Evolutionary conservation across 345 rosid species (phyloP).

Genomic region (Draba incana): DNA sequence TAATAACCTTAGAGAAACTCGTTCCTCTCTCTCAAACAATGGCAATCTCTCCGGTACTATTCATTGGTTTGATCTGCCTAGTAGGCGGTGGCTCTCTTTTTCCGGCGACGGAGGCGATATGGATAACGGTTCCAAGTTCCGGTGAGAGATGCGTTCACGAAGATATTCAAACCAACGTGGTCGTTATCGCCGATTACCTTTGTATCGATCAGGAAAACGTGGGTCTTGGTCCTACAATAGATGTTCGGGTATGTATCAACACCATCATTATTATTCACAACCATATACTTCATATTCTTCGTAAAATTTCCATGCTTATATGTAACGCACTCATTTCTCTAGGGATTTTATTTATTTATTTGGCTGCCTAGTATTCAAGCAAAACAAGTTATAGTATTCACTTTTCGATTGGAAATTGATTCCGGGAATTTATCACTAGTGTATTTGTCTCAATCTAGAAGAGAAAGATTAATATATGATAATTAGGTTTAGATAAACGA

Average conservation of each 20-base stretch:
- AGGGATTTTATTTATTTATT: neutral
- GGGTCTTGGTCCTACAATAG: slow-evolving; percentile 31
- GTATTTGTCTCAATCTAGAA: neutral
- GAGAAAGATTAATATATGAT: neutral
- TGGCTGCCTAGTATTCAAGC: neutral
- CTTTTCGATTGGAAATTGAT: neutral
- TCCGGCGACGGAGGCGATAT: slow-evolving; percentile 22
- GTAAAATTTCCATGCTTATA: neutral
- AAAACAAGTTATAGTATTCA: neutral
- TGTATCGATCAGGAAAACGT: slow-evolving; percentile 24
- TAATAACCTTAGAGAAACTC: neutral
- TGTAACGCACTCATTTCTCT: neutral
- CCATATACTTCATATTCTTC: slow-evolving; percentile 17
- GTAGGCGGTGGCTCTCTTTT: slow-evolving; percentile 24
- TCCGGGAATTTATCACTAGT: neutral
- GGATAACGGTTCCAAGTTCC: slow-evolving; percentile 35
- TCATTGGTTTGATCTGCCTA: slow-evolving; percentile 33
- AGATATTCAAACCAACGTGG: slow-evolving; percentile 30
- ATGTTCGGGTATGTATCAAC: slow-evolving; percentile 37
- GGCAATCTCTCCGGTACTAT: slow-evolving; percentile 29
- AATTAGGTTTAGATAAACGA: slow-evolving; percentile 8
- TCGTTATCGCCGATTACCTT: slow-evolving; percentile 33
- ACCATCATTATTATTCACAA: neutral
- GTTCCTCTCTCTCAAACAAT: slow-evolving; percentile 19
- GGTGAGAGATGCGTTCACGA: slow-evolving; percentile 35